Conservation (phyloP, 2,329 filamentous ascomycete genomes). For the Aspergillus amoenus region DNA sequence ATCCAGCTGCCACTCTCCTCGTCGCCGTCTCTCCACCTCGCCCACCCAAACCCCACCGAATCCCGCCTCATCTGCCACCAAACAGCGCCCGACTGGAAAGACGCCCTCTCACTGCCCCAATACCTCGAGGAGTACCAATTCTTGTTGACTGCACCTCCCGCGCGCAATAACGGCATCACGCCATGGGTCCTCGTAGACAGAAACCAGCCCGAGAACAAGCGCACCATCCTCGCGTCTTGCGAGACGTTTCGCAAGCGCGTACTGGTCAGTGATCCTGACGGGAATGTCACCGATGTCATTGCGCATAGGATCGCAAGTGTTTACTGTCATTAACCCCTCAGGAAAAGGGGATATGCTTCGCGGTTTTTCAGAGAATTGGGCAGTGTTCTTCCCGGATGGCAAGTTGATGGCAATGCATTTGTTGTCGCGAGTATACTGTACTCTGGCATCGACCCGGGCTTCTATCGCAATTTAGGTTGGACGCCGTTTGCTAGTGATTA, state of each 20-base stretch:
- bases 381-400: conserved; percentile 17
- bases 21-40: conserved; percentile 39
- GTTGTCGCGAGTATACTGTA: conserved; percentile 23
- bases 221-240: conserved; percentile 62
- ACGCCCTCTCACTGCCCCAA: conserved; percentile 52
- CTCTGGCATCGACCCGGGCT: conserved; percentile 24
- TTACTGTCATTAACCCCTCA: conserved; percentile 19
- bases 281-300: conserved; percentile 27
- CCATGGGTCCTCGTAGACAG: conserved; percentile 64
- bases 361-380: conserved; percentile 22
- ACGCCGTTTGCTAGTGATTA: conserved; percentile 19
- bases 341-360: conserved; percentile 22
- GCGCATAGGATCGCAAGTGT: conserved; percentile 26
- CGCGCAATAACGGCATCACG: conserved; percentile 58
- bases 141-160: conserved; percentile 58
- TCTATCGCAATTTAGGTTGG: conserved; percentile 24
- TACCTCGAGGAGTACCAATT: conserved; percentile 62
- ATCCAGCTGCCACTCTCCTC: conserved; percentile 11
- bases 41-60: conserved; percentile 59
- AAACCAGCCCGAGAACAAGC: conserved; percentile 37
- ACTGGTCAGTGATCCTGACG: conserved; percentile 43
- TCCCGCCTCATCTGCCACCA: conserved; percentile 55
- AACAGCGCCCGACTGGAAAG: conserved; percentile 60
- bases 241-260: conserved; percentile 64
- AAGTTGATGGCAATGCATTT: conserved; percentile 1